These are phyloP conservation scores for Neocucurbitaria cava DNA, from an alignment of 2,329 filamentous ascomycete species.

Conservation along the genomic window DNA sequence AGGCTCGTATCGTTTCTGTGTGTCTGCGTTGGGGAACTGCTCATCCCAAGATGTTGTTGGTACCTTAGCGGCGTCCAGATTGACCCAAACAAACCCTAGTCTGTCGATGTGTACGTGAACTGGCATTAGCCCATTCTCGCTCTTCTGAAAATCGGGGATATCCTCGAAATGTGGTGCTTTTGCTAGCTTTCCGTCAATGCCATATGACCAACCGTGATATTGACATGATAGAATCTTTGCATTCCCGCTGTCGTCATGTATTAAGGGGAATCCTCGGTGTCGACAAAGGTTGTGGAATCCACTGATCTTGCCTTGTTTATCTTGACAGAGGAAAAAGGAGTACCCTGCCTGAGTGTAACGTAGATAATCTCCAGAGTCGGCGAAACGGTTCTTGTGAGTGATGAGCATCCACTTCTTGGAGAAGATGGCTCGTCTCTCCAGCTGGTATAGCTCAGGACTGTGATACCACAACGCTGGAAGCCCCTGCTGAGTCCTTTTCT, in stretches of 20 bases:
- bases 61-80: constrained; percentile 21
- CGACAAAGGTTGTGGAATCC: constrained; percentile 53
- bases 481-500: neutral
- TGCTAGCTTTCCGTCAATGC: constrained; percentile 46
- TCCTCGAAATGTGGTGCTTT: constrained; percentile 51
- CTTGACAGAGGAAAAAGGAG: constrained; percentile 16
- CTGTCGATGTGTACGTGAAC: constrained; percentile 29
- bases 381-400: constrained; percentile 36
- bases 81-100: constrained; percentile 36
- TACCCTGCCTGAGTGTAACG: constrained; percentile 15
- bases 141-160: constrained; percentile 45
- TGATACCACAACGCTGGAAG: constrained; percentile 52
- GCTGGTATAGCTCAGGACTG: constrained; percentile 50
- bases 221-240: constrained; percentile 46
- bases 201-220: constrained; percentile 54
- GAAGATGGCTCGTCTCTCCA: constrained; percentile 56
- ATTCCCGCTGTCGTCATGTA: constrained; percentile 23
- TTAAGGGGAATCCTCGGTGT: constrained; percentile 45
- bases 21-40: neutral
- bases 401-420: constrained; percentile 46
- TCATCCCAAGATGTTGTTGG: neutral
- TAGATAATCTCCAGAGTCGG: constrained; percentile 20
- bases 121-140: constrained; percentile 35
- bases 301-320: constrained; percentile 16
- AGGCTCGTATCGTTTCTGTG: neutral